These are phyloP conservation scores for Cladorrhinum sp. DNA, from an alignment of 2,329 filamentous ascomycete species.

Conservation along the genomic window DNA sequence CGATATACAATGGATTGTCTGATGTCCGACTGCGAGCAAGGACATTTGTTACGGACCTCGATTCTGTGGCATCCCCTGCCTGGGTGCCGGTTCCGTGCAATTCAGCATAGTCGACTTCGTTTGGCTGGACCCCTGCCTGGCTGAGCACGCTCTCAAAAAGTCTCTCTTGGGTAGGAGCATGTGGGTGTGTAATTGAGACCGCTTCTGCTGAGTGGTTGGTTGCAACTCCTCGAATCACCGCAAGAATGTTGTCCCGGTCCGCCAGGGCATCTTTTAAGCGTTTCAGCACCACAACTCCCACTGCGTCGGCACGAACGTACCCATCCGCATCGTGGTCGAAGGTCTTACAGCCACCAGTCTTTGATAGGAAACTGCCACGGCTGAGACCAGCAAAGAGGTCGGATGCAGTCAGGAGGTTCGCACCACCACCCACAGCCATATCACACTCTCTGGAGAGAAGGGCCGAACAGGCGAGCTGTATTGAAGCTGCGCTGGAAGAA, in stretches of 20 bases:
- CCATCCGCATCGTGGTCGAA: slow-evolving; percentile 63
- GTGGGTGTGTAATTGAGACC: slow-evolving; percentile 69
- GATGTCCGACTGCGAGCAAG: slow-evolving; percentile 49
- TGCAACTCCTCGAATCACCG: slow-evolving; percentile 57
- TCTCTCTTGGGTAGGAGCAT: slow-evolving; percentile 58
- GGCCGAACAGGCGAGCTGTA: slow-evolving; percentile 42
- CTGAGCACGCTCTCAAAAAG: slow-evolving; percentile 57
- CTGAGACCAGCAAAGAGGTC: slow-evolving; percentile 15
- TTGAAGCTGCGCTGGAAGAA: slow-evolving; percentile 64
- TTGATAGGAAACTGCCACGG: slow-evolving; percentile 16
- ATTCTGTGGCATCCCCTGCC: slow-evolving; percentile 65
- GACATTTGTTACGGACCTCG: slow-evolving; percentile 56
- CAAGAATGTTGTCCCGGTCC: slow-evolving; percentile 65
- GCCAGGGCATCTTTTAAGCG: slow-evolving; percentile 42
- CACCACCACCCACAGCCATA: slow-evolving; percentile 44
- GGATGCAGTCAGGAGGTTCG: slow-evolving; percentile 45
- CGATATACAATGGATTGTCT: slow-evolving; percentile 32
- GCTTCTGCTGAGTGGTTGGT: slow-evolving; percentile 72
- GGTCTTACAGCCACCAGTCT: slow-evolving; percentile 40
- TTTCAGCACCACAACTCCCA: slow-evolving; percentile 49
- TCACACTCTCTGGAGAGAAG: slow-evolving; percentile 37
- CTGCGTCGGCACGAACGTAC: slow-evolving; percentile 52
- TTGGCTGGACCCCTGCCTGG: slow-evolving; percentile 53
- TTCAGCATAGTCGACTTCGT: slow-evolving; percentile 60
- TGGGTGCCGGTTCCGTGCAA: slow-evolving; percentile 71